Evolutionary conservation across 2,329 filamentous ascomycete species (phyloP), one percentile per base, ranked within the genome.

Genomic region (Aspergillus phoenicis): DNA sequence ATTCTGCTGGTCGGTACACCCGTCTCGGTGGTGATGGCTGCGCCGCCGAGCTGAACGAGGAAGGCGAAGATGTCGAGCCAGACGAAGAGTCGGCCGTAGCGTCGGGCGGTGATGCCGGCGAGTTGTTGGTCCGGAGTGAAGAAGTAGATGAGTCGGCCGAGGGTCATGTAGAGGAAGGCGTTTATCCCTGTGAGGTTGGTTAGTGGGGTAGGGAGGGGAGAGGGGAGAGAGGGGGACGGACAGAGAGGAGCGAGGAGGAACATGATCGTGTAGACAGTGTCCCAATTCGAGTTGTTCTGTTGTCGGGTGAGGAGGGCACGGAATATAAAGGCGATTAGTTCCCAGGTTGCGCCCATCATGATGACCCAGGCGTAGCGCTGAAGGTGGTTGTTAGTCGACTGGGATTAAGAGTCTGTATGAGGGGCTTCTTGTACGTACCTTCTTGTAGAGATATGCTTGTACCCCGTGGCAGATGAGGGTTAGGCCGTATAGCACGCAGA

Each of bases 51-150:
- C 62, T 83, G 81, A 8, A 83, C 69, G 20, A 83, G 33, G 65
- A 83, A 83, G 6, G 78, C 66, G 10, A 77, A 43, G 33, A 83
- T 72, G 59, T 83, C 81, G 5, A 80, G 72, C 59, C 73, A 72
- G 17, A 83, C 80, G 54, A 82, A 83, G 60, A 78, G 73, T 22
- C 71, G 72, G 3, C 74, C 77, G 15, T 81, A 73, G 15, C 71
- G 70, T 7, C 68, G 68, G 0, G 78, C 77, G 20, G 76, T 73
- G 60, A 81, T 69, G 2, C 71, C 62, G 36, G 64, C 70, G 2
- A 81, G 61, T n/a, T 61, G 68, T n/a, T 71, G 69, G 1, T 70
- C 66, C 0, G 75, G 71, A 4, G 76, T 67, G 62, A 76, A 78
- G 60, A 73, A 77, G 58, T 75, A 73, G 24, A 81, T 73, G 65